phyloP scores from a whole-genome alignment of 2,329 filamentous ascomycete species.

The Esteya vermicola region DNA sequence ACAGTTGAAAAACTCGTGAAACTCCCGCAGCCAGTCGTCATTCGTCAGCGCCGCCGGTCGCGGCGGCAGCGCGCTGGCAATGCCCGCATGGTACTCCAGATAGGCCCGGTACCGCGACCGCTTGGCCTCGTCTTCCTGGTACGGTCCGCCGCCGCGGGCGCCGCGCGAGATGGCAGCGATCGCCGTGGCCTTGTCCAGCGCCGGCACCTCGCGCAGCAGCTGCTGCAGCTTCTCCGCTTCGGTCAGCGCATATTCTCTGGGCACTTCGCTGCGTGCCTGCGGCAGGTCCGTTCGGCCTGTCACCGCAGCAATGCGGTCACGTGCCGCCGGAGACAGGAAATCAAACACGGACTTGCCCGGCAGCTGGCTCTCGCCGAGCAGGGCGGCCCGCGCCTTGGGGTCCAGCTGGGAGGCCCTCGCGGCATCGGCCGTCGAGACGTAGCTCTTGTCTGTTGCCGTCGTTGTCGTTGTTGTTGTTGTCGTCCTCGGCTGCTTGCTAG shows the following conservation, averaged over 20 bases:
- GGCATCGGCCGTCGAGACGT: conserved; percentile 59
- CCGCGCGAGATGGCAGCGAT: conserved; percentile 54
- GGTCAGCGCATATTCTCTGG: conserved; percentile 46
- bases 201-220: conserved; percentile 44
- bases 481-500: conserved; percentile 33
- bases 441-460: conserved; percentile 16
- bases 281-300: conserved; percentile 70
- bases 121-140: conserved; percentile 69
- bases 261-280: conserved; percentile 60
- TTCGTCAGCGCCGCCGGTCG: conserved; percentile 30
- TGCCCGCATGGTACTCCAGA: conserved; percentile 61
- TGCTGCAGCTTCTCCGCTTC: conserved; percentile 48
- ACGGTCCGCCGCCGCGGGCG: conserved; percentile 57
- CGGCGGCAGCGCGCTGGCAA: conserved; percentile 39
- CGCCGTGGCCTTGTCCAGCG: conserved; percentile 51
- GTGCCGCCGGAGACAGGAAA: conserved; percentile 64
- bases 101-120: conserved; percentile 68
- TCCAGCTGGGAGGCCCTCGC: conserved; percentile 65
- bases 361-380: conserved; percentile 67
- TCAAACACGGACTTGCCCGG: conserved; percentile 95
- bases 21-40: conserved; percentile 68
- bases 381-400: conserved; percentile 58
- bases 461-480: conserved; percentile 14
- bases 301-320: conserved; percentile 60
- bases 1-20: conserved; percentile 57